Percentiles rank a stretch among this genome's conserved stretches.
Evolutionary conservation across 371 early-diverging fungal genomes (phyloP).

Genomic region (Mucor circinelloides): DNA sequence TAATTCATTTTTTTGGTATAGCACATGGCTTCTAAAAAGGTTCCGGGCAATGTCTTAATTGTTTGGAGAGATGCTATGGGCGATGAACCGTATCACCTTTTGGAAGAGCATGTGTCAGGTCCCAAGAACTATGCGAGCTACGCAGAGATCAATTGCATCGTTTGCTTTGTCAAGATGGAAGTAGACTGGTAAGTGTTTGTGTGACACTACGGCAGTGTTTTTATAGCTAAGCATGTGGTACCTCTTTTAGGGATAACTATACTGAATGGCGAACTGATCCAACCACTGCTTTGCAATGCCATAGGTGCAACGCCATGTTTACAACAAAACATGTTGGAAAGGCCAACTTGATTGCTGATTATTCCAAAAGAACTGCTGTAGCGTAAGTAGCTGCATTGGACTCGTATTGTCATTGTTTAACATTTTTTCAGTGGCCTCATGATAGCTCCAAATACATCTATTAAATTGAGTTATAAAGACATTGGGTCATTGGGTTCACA

Average conservation of each 20-base stretch:
- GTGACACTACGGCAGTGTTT: no score
- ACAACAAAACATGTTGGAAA: slow-evolving; percentile 14
- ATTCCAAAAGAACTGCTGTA: background rate
- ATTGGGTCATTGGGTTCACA: background rate
- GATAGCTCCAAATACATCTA: background rate
- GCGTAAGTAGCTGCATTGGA: background rate
- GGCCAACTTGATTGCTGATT: slow-evolving; percentile 4
- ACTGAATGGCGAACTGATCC: slow-evolving; percentile 14
- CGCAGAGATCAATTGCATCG: background rate
- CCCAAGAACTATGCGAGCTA: background rate
- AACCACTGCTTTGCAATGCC: slow-evolving; percentile 6
- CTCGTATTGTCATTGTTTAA: background rate
- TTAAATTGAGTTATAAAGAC: background rate
- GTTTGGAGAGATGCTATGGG: background rate
- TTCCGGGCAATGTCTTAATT: background rate
- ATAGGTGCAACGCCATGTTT: slow-evolving; percentile 2
- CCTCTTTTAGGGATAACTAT: slow-evolving; percentile 5
- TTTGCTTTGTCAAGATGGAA: background rate
- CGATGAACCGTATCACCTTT: background rate
- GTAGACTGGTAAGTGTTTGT: background rate
- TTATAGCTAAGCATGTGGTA: background rate
- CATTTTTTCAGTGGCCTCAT: background rate
- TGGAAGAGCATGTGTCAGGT: background rate
- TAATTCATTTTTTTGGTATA: background rate
- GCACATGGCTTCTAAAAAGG: background rate